phyloP scores from a whole-genome alignment of 2,329 filamentous ascomycete species.

The Ophiognomonia clavigignenti-juglandacearum region DNA sequence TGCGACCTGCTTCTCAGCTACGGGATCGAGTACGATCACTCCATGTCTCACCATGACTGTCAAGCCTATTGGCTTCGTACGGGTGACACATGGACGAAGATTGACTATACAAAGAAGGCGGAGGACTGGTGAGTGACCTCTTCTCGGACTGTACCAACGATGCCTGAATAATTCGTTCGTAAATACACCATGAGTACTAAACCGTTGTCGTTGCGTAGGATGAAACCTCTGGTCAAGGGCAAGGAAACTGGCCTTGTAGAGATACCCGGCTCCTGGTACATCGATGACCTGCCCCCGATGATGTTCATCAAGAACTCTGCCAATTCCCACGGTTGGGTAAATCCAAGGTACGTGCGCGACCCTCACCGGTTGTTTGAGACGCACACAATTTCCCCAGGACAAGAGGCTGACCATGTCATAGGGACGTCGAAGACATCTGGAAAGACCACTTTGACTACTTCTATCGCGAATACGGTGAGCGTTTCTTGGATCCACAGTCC shows the following conservation, averaged over 20 bases:
- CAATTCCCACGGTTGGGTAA: conserved; percentile 60
- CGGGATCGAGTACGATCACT: conserved; percentile 66
- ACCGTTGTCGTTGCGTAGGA: conserved; percentile 23
- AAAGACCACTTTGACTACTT: conserved; percentile 66
- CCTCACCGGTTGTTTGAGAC: conserved; percentile 12
- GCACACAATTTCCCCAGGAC: neutral
- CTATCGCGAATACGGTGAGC: conserved; percentile 59
- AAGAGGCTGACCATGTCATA: conserved; percentile 5
- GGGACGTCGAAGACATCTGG: conserved; percentile 62
- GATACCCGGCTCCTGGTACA: conserved; percentile 62
- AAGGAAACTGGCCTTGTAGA: conserved; percentile 59
- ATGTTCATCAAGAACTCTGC: conserved; percentile 66
- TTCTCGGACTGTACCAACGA: too few species aligned
- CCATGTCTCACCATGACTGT: conserved; percentile 61
- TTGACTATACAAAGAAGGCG: conserved; percentile 59
- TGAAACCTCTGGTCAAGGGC: conserved; percentile 59
- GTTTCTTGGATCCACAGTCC: rapidly evolving
- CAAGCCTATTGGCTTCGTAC: conserved; percentile 60
- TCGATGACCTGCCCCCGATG: conserved; percentile 63
- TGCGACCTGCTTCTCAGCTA: conserved; percentile 60
- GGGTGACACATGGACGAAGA: conserved; percentile 63
- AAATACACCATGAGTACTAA: too few species aligned
- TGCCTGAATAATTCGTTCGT: too few species aligned
- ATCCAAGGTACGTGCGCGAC: conserved; percentile 40
- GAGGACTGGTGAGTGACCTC: conserved; percentile 40